Evolutionary conservation across 1,284 basidiomycete genomes (phyloP).

Genomic region (Rhodotorula sp.): DNA sequence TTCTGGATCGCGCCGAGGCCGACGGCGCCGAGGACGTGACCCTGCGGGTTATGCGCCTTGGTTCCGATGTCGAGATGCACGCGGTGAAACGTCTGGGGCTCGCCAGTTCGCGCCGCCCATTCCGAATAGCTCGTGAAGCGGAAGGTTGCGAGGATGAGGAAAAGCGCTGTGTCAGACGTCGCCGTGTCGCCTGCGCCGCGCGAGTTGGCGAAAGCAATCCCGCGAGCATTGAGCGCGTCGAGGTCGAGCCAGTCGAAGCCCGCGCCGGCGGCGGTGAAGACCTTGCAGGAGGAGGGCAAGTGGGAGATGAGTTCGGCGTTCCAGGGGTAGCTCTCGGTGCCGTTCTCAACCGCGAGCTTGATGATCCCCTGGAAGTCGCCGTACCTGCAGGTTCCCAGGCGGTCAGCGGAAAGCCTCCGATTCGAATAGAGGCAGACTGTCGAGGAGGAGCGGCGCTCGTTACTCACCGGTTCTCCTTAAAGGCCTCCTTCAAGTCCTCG

Average conservation of each 20-base stretch:
- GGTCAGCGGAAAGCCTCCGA: neutral
- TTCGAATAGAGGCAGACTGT: no score
- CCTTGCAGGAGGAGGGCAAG: constrained; percentile 8
- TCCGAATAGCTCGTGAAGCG: constrained; percentile 11
- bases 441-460: no score
- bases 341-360: constrained; percentile 12
- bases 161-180: constrained; percentile 5
- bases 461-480: constrained; percentile 7
- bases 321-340: constrained; percentile 3
- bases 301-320: constrained; percentile 16
- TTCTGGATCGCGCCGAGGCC: constrained; percentile 18
- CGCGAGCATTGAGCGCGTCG: constrained; percentile 4
- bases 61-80: constrained; percentile 6
- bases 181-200: constrained; percentile 18
- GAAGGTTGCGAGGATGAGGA: constrained; percentile 16
- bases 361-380: constrained; percentile 9
- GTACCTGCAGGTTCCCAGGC: neutral
- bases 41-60: constrained; percentile 6
- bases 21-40: constrained; percentile 7
- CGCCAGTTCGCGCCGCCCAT: constrained; percentile 7
- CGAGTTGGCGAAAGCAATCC: constrained; percentile 8
- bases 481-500: neutral
- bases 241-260: constrained; percentile 13
- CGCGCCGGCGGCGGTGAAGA: constrained; percentile 9
- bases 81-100: neutral